These are phyloP conservation scores for Chenopodium album DNA, from an alignment of 148 eudicot genomes.

Conservation along the genomic window DNA sequence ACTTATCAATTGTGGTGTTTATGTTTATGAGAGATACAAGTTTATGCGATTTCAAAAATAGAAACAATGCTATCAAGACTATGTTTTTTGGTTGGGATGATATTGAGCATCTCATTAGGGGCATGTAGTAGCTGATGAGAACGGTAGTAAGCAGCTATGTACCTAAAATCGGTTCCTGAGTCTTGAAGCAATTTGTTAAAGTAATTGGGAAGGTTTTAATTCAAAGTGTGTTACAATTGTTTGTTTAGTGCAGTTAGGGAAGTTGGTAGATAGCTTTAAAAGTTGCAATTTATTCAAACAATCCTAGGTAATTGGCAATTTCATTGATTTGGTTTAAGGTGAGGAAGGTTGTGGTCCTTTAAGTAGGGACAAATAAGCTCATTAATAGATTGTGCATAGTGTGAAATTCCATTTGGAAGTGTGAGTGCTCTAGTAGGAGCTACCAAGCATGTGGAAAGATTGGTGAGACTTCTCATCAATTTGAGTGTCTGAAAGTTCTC, in stretches of 20 bases:
- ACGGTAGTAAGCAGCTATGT: background rate
- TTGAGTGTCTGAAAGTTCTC: background rate
- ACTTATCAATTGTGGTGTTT: background rate
- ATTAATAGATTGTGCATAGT: background rate
- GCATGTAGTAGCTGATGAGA: background rate
- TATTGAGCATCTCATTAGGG: background rate
- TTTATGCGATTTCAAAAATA: background rate
- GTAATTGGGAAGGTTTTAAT: too few species aligned
- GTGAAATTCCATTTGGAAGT: background rate
- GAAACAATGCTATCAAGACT: background rate
- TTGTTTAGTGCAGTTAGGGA: background rate
- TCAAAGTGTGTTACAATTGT: too few species aligned
- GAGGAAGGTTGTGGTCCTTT: background rate
- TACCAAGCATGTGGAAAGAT: background rate
- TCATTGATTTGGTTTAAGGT: background rate
- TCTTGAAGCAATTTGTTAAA: background rate
- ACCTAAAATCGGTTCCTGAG: background rate
- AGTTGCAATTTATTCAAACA: too few species aligned
- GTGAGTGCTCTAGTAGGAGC: background rate
- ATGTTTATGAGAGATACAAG: background rate
- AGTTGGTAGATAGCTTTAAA: background rate
- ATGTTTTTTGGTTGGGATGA: background rate
- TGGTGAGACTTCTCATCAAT: background rate
- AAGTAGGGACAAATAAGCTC: background rate
- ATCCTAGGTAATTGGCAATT: background rate